Evolutionary conservation across 129 eudicot species (phyloP), one percentile per base, ranked within the genome.

Genomic region (Flaveria robusta): DNA sequence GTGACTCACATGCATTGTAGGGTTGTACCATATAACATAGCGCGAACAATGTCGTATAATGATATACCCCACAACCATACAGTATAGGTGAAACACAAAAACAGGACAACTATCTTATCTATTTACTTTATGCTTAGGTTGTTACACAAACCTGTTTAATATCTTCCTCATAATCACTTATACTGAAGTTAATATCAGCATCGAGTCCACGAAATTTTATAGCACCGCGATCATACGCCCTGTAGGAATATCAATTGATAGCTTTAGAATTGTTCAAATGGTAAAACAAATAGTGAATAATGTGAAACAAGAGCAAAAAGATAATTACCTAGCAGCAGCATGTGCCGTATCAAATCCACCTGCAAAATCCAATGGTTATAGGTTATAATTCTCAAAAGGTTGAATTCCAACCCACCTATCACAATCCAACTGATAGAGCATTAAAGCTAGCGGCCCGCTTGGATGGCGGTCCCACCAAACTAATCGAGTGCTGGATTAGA

Each of bases 141-240:
- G 45, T 63, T 13, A 60, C 45, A 63, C 68, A 24, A 18, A 90
- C 96, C 88, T 90, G 92, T 60, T 87, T 84, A 52, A 90, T 76
- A 43, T 88, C 91, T 66, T 85, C 89, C 50, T 83, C 83, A 76
- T 90, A 90, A 51, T 90, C 96, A 70, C 74, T 78, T 69, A 78
- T 66, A 45, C 69, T 81, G 67, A 90, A 90, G 68, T 90, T 90
- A 49, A 88, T 90, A 77, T 90, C 93, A 9, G 96, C 96, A 72
- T 82, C 88, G 11, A 77, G 72, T n/a, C 96, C 96, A 4, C 93
- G 96, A 68, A 90, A 90, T 26, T 88, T 88, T 20, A 90, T 88
- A 4, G 96, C 96, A 52, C 93, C 89, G 49, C 91, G 90, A 50
- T 19, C 79, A 63, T 75, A 75, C 0, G 79, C 65, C 51, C 79